These are phyloP conservation scores for Fusarium virguliforme DNA, from an alignment of 2,329 filamentous ascomycete species.

Conservation along the genomic window DNA sequence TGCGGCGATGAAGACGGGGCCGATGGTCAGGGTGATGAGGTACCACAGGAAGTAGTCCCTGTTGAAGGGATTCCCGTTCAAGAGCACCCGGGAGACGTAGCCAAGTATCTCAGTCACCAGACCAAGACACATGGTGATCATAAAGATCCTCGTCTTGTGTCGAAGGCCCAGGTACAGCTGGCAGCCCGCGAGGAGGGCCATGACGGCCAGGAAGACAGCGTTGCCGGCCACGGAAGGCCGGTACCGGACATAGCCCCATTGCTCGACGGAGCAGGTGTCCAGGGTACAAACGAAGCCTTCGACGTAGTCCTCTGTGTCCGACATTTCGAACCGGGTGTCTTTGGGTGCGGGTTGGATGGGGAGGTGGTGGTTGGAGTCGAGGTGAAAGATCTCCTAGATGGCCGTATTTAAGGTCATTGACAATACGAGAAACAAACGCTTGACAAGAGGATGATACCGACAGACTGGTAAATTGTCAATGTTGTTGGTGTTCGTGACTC, in stretches of 20 bases:
- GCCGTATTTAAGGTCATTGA: constrained; percentile 28
- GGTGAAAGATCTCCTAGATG: constrained; percentile 4
- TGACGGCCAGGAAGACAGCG: constrained; percentile 36
- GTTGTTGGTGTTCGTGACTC: constrained; percentile 20
- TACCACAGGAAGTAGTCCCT: constrained; percentile 41
- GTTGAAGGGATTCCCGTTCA: constrained; percentile 41
- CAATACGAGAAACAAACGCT: not conserved
- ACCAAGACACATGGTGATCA: constrained; percentile 44
- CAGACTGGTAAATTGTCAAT: constrained; percentile 14
- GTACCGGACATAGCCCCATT: constrained; percentile 40
- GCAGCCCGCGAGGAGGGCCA: constrained; percentile 27
- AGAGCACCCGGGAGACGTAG: constrained; percentile 39
- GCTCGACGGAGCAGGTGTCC: constrained; percentile 38
- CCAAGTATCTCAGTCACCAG: constrained; percentile 44
- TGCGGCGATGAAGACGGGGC: constrained; percentile 48
- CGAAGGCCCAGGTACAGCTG: constrained; percentile 44
- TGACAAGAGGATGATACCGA: constrained; percentile 10
- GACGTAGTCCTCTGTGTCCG: constrained; percentile 35
- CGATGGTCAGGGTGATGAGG: constrained; percentile 46
- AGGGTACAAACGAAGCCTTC: constrained; percentile 38
- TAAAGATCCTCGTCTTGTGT: constrained; percentile 43
- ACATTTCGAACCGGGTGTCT: constrained; percentile 25
- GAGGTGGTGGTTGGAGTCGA: constrained; percentile 17
- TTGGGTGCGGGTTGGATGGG: not conserved
- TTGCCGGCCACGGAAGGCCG: constrained; percentile 36